Base-by-base conservation (phyloP, 2,329 filamentous ascomycete species). In the Phoma sp. region DNA sequence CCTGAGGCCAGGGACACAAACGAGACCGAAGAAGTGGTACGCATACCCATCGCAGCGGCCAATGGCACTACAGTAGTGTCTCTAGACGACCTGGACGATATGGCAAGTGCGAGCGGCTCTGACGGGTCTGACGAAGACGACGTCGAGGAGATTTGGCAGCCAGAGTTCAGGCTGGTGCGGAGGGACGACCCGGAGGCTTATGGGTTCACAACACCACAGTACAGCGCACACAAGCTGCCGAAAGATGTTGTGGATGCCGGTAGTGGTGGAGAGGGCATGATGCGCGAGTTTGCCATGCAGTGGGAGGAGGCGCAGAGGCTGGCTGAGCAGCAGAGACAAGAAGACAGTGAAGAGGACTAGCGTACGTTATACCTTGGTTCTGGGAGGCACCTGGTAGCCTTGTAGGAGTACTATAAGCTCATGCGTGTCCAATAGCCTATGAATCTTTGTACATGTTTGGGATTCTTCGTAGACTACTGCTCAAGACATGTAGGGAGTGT, bases 211-310 rank as follows among this genome's bases (percentile, higher is more conserved):
- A 89, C 90, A 4, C 85, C 92, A 1, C 90, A 94, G 69, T 98
- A 96, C 75, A 96, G 92, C 58, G 94, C 95, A 3, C 94, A 98
- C 72, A 99, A 98, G 77, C 78, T 99, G 65, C 95, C 95, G 0
- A 92, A 88, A 74, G 95, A 99, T 65, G 92, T 98, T 2, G 93
- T 97, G 2, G 85, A 88, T 68, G 86, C 85, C 2, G 84, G 83
- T 27, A 77, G 73, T 29, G 80, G 81, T 17, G 80, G 78, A 0
- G 86, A 90, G 51, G 90, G 89, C 3, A 89, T 89, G 0, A 83
- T 98, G 78, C 83, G 88, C 57, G 92, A 96, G 76, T 81, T 82
- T 65, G 78, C 79, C 4, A 71, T 74, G 51, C 77, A 81, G 60
- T 82, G 80, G 80, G 74, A 81, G 62, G 76, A 81, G 58, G 73